phyloP scores from a whole-genome alignment of 495 filamentous ascomycete species.

The Penicillium ochrochloron region DNA sequence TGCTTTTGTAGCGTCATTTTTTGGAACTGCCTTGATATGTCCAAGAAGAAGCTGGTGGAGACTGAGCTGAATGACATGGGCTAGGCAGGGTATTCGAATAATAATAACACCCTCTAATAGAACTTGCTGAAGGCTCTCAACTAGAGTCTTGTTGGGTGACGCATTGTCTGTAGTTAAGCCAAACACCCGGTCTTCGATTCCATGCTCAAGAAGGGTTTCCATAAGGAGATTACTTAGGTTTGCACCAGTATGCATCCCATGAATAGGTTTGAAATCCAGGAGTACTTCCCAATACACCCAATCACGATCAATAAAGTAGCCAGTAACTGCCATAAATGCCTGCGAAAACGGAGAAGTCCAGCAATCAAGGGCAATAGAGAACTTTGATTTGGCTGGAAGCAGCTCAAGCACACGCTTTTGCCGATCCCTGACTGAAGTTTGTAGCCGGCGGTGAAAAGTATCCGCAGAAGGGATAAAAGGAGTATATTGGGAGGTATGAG shows the following conservation, averaged over 20 bases:
- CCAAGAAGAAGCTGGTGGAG: conserved; percentile 21
- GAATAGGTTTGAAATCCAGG: conserved; percentile 22
- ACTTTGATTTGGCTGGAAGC: background rate
- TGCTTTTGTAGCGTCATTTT: conserved; percentile 11
- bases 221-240: conserved; percentile 18
- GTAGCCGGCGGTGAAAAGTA: background rate
- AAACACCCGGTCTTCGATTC: conserved; percentile 19
- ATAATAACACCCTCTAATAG: conserved; percentile 10
- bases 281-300: conserved; percentile 20
- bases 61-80: conserved; percentile 20
- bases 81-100: conserved; percentile 18
- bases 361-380: conserved; percentile 21
- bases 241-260: conserved; percentile 8
- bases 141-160: conserved; percentile 18
- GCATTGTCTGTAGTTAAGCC: conserved; percentile 16
- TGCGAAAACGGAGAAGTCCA: too few relatives aligned
- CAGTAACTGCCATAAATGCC: too few relatives aligned
- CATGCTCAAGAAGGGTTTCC: conserved; percentile 13
- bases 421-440: background rate
- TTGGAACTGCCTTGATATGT: conserved; percentile 14
- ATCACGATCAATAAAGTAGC: too few relatives aligned
- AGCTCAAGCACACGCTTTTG: background rate
- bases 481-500: background rate
- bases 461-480: conserved; percentile 5
- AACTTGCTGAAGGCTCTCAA: conserved; percentile 10